Evolutionary conservation across 2,329 filamentous ascomycete species (phyloP), one percentile per base, ranked within the genome.

Genomic region (Colletotrichum horii): DNA sequence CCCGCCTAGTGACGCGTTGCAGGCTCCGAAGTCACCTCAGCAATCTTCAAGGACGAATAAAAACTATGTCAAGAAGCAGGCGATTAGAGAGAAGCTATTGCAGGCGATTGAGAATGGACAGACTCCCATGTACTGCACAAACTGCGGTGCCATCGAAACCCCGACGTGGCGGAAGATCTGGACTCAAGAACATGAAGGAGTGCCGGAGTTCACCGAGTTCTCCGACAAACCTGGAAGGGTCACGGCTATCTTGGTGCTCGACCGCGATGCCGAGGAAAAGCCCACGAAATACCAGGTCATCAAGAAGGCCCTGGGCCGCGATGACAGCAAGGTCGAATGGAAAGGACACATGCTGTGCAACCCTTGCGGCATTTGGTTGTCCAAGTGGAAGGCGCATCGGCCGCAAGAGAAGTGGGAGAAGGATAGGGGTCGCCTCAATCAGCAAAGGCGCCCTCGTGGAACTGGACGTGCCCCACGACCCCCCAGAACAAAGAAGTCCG

Each of bases 151-250:
- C 8, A 98, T 99, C 73, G 95, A 98, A 80, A 99, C 97, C 1
- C 95, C 96, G 0, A 98, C 96, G 0, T 99, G 97, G 97, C 93
- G 97, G 76, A 97, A 96, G 81, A 95, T 97, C 15, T 98, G 94
- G 89, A 92, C 93, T n/a, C 95, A 95, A 80, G 89, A 94, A 9
- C 89, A 93, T 61, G 87, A 91, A 19, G 96, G 95, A 2, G 89
- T 89, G 36, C 95, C 95, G 1, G 89, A 91, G 4, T 91, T 93
- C 75, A 89, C 94, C 62, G 92, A 95, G 74, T 92, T 93, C 70
- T 94, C 93, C 0, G 92, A 94, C 75, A 93, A 93, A 79, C 93
- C 94, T 62, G 93, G 94, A 2, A 90, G 90, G 66, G 91, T 96
- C 62, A 94, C 95, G 22, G 94, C 94, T 26, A 93, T 97, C 80